Conservation (phyloP, 2,329 filamentous ascomycete genomes). For the Botryotinia calthae region DNA sequence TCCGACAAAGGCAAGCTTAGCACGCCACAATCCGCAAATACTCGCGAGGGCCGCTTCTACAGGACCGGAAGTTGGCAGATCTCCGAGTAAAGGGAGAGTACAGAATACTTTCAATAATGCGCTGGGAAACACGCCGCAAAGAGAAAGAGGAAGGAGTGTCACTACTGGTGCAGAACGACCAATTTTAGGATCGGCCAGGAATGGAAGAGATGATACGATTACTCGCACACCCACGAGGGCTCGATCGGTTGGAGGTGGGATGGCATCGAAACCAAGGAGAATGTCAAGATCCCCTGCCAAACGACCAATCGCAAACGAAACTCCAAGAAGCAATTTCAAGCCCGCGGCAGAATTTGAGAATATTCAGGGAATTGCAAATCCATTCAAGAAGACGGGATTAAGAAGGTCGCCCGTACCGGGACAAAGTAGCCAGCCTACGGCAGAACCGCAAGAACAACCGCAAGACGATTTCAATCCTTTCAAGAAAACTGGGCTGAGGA, state of each 20-base stretch:
- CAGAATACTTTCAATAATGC: constrained; percentile 35
- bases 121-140: constrained; percentile 26
- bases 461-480: constrained; percentile 24
- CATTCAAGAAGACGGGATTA: constrained; percentile 35
- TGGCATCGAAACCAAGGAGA: constrained; percentile 35
- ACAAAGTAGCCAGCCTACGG: constrained; percentile 14
- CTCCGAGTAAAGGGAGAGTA: constrained; percentile 33
- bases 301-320: constrained; percentile 17
- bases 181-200: background rate
- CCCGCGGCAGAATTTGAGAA: constrained; percentile 15
- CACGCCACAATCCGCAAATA: constrained; percentile 59
- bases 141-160: constrained; percentile 21
- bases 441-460: constrained; percentile 9
- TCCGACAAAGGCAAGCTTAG: constrained; percentile 63
- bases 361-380: constrained; percentile 27
- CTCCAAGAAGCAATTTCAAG: constrained; percentile 19
- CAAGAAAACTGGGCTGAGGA: constrained; percentile 24
- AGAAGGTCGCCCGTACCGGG: constrained; percentile 29
- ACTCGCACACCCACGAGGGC: constrained; percentile 22
- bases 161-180: constrained; percentile 26
- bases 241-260: constrained; percentile 26
- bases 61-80: constrained; percentile 39
- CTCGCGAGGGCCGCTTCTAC: constrained; percentile 44
- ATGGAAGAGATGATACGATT: constrained; percentile 14
- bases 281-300: constrained; percentile 34